A percentile compares a stretch with the other conserved stretches of the same genome.
phyloP scores from a whole-genome alignment of 306 rosid species.

The Pterocarpus macrocarpus region DNA sequence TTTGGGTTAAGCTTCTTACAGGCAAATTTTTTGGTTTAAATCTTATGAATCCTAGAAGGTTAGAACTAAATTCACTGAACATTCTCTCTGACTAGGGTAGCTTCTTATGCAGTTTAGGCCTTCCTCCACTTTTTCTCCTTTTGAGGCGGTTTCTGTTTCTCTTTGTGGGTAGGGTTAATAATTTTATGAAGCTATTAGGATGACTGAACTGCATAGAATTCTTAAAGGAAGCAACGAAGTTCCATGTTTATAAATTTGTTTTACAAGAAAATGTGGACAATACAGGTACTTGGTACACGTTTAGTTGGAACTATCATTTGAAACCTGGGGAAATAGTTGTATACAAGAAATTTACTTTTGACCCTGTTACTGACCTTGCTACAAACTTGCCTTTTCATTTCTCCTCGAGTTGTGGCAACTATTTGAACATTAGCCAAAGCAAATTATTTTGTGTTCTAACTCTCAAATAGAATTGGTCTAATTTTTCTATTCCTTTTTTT shows the following conservation, averaged over 20 bases:
- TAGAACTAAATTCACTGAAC: background rate
- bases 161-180: background rate
- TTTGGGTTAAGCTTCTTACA: background rate
- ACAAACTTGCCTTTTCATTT: background rate
- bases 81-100: background rate
- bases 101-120: background rate
- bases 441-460: background rate
- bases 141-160: background rate
- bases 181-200: slow-evolving; percentile 27
- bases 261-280: background rate
- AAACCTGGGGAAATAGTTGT: background rate
- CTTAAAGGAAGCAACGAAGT: background rate
- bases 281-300: background rate
- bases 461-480: slow-evolving; percentile 2
- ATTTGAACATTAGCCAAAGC: background rate
- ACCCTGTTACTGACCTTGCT: background rate
- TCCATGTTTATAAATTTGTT: background rate
- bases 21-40: background rate
- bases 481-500: background rate
- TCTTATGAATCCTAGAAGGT: background rate
- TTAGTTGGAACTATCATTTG: background rate
- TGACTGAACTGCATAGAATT: background rate
- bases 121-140: background rate
- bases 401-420: background rate
- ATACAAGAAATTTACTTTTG: slow-evolving; percentile 5